Evolutionary conservation across 1,284 basidiomycete species (phyloP).

Genomic region (Coniophora puteana): DNA sequence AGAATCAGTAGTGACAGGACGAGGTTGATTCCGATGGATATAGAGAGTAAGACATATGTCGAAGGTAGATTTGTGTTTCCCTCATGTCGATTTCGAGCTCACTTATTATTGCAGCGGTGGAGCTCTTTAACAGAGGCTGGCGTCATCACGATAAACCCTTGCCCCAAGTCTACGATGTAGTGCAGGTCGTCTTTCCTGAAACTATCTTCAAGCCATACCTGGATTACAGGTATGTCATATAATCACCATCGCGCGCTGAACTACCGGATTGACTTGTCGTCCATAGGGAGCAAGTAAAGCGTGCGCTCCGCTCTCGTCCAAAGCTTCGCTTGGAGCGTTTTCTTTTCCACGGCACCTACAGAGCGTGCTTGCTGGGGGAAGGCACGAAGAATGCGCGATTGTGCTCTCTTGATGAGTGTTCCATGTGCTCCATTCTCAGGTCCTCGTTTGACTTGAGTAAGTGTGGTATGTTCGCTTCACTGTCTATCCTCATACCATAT

Average conservation of each 20-base stretch:
- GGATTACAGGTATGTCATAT: conserved; percentile 40
- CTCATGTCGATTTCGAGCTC: too few species aligned
- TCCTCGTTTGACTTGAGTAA: conserved; percentile 50
- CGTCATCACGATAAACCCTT: conserved; percentile 48
- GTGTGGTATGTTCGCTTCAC: conserved; percentile 37
- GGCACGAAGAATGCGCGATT: conserved; percentile 36
- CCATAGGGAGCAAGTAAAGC: conserved; percentile 25
- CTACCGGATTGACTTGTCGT: background rate
- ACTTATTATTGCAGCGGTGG: conserved; percentile 39
- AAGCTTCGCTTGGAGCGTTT: conserved; percentile 46
- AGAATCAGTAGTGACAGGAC: too few species aligned
- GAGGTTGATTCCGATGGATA: too few species aligned
- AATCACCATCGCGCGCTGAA: background rate
- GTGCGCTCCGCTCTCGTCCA: conserved; percentile 19
- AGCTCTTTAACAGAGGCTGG: conserved; percentile 52
- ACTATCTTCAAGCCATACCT: conserved; percentile 42
- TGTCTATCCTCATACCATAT: conserved; percentile 6
- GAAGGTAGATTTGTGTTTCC: too few species aligned
- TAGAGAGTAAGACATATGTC: too few species aligned
- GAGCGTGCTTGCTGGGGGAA: conserved; percentile 51
- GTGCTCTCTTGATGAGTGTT: conserved; percentile 46
- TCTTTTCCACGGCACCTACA: conserved; percentile 59
- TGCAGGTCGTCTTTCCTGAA: conserved; percentile 46
- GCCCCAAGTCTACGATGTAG: conserved; percentile 49
- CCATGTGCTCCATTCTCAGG: conserved; percentile 49